Conservation (phyloP, 768 basidiomycete species). For the Russula sp. region DNA sequence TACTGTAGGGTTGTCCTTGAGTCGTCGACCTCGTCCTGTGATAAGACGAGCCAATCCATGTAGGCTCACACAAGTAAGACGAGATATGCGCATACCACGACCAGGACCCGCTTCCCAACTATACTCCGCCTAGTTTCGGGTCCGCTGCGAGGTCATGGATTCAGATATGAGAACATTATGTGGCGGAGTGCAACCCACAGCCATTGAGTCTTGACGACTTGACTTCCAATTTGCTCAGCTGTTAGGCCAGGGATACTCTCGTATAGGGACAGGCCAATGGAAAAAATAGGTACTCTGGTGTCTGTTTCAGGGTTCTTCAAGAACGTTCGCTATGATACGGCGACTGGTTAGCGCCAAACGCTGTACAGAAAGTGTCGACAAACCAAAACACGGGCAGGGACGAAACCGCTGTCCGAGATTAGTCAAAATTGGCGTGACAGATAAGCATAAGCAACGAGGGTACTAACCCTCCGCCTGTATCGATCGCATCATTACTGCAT, state of each 20-base stretch:
- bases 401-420: conserved; percentile 68
- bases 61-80: conserved; percentile 1
- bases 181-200: conserved; percentile 42
- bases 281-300: conserved; percentile 87
- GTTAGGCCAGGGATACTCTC: conserved; percentile 80
- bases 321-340: conserved; percentile 66
- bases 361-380: neutral
- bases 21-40: conserved; percentile 84
- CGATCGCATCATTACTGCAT: neutral
- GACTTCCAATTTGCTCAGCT: conserved; percentile 68
- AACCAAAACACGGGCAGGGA: conserved; percentile 88
- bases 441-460: conserved; percentile 8
- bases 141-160: conserved; percentile 43
- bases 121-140: conserved; percentile 65
- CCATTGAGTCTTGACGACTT: conserved; percentile 97
- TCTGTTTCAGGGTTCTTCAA: conserved; percentile 66
- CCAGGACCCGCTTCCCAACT: conserved; percentile 75
- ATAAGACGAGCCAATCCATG: conserved; percentile 26
- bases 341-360: neutral
- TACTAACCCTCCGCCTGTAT: conserved; percentile 76
- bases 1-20: conserved; percentile 86
- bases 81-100: conserved; percentile 57
- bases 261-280: conserved; percentile 94
- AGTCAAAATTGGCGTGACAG: conserved; percentile 29
- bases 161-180: conserved; percentile 8